These are phyloP conservation scores for Hymenoscyphus fructigenus DNA, from an alignment of 2,329 filamentous ascomycete species.

Conservation along the genomic window DNA sequence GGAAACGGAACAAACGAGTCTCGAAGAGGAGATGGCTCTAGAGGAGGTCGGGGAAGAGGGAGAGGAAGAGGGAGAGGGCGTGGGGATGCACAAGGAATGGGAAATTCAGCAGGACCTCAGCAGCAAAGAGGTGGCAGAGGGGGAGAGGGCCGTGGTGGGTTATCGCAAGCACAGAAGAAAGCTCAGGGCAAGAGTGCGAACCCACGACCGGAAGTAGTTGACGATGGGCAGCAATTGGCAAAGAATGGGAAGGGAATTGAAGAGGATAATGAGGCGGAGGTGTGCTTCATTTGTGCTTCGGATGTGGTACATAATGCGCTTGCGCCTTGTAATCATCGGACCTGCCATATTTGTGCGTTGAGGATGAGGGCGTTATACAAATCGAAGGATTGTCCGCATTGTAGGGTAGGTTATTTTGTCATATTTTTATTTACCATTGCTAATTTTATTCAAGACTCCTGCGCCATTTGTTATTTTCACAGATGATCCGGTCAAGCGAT, in stretches of 20 bases:
- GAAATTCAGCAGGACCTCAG: neutral
- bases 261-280: constrained; percentile 65
- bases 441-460: constrained; percentile 49
- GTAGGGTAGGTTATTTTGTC: constrained; percentile 62
- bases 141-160: constrained; percentile 17
- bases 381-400: constrained; percentile 95
- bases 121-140: constrained; percentile 22
- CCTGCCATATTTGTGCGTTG: constrained; percentile 93
- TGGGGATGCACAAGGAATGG: constrained; percentile 22
- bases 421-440: neutral
- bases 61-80: constrained; percentile 39
- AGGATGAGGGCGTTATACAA: constrained; percentile 93
- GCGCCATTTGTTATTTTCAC: constrained; percentile 88
- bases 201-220: neutral
- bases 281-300: constrained; percentile 98
- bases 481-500: constrained; percentile 77
- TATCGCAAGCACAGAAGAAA: constrained; percentile 11
- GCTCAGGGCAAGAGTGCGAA: neutral
- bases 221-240: constrained; percentile 5
- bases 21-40: constrained; percentile 36
- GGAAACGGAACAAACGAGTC: constrained; percentile 27
- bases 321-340: constrained; percentile 92
- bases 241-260: constrained; percentile 23
- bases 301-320: constrained; percentile 83
- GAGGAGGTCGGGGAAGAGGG: constrained; percentile 41